phyloP scores from a whole-genome alignment of 495 filamentous ascomycete species.

The Neurospora sp. region DNA sequence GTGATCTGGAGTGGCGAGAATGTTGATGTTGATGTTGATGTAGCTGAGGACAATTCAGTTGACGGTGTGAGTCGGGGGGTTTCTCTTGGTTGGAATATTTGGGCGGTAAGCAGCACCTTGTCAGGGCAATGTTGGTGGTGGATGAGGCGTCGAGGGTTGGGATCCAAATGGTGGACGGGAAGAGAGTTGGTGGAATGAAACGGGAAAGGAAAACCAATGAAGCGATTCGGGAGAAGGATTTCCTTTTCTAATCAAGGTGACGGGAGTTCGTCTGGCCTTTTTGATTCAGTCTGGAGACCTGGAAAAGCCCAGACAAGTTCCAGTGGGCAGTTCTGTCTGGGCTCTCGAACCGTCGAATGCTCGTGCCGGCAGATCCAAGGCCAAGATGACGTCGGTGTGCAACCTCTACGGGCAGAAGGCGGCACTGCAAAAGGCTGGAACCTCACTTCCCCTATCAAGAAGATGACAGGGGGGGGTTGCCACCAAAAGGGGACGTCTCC shows the following conservation, averaged over 20 bases:
- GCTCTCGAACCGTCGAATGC: neutral
- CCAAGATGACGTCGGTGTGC: conserved; percentile 19
- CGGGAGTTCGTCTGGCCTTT: neutral
- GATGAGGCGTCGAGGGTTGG: neutral
- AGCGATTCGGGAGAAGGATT: neutral
- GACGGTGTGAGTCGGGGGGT: neutral
- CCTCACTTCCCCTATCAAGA: neutral
- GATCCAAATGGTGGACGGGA: neutral
- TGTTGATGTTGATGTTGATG: neutral
- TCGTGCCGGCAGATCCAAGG: neutral
- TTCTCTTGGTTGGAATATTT: neutral
- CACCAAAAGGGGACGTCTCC: neutral
- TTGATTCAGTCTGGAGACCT: neutral
- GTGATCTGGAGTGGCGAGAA: neutral
- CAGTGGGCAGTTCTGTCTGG: neutral
- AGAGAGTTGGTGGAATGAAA: neutral
- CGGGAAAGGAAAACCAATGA: neutral
- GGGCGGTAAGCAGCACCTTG: neutral
- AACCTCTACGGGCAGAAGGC: neutral
- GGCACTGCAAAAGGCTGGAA: neutral
- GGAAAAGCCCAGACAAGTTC: neutral
- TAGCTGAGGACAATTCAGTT: neutral
- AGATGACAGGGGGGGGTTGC: neutral
- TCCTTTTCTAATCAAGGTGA: conserved; percentile 10
- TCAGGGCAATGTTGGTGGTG: neutral